Evolutionary conservation across 176 grass and related monocot genomes (phyloP), one percentile per base, ranked within the genome.

Genomic region (Musa itinerans): DNA sequence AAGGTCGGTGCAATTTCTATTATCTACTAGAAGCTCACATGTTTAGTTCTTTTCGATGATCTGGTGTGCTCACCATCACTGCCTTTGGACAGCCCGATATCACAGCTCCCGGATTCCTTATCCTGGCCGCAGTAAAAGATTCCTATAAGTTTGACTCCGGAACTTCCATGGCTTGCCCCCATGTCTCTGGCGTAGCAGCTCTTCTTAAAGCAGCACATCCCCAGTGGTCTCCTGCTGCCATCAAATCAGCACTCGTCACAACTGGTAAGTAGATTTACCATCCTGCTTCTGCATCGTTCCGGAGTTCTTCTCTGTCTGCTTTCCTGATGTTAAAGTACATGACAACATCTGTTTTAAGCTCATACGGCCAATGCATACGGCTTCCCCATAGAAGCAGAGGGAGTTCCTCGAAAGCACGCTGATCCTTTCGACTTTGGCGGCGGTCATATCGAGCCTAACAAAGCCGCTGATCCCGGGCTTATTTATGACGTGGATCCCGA

Each of bases 161-260:
- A 53, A 95, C 92, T 69, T 95, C 92, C 3, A 90, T 95, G 88
- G 80, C 92, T 55, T 95, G 88, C 63, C 88, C 88, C 10, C 88
- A 95, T 86, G 81, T 90, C 11, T 86, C 92, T 22, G 83, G 92
- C 71, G 76, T 95, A 13, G 86, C 58, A 17, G 92, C 86, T 23
- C 82, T 95, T 53, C n/a, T 95, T 50, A 95, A 88, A 83, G 77
- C 83, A 0, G 55, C 82, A 15, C 83, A 90, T 81, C 85, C 88
- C 24, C 76, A 86, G 10, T 95, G 92, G 92, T 95, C 85, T 84
- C 88, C 92, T 81, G 81, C 92, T 52, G 86, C 85, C 34, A 90
- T 95, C 68, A 95, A 95, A 82, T 90, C 85, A 50, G 85, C 92
- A 53, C 78, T 90, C 52, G 77, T 95, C 75, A 95, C 92, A 68